Evolutionary conservation across 176 grass and related monocot genomes (phyloP).

Genomic region (Musa beccarii): DNA sequence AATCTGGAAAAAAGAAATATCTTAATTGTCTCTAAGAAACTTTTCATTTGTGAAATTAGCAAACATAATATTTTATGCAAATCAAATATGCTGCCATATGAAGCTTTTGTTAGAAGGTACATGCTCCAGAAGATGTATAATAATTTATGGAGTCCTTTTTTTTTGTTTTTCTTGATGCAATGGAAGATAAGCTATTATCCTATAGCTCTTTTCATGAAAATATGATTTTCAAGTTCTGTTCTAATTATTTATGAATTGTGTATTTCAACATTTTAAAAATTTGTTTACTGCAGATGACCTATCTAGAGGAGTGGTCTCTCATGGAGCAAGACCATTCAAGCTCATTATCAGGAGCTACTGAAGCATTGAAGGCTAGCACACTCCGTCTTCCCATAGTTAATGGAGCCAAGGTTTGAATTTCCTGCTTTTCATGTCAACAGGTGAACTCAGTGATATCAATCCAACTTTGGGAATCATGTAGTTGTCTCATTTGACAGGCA

Average conservation of each 20-base stretch:
- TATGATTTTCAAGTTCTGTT: neutral
- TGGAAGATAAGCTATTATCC: too few relatives aligned
- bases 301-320: constrained; percentile 82
- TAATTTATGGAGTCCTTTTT: too few relatives aligned
- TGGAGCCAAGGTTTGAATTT: constrained; percentile 74
- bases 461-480: constrained; percentile 6
- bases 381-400: constrained; percentile 84
- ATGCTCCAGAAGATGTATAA: too few relatives aligned
- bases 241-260: neutral
- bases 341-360: constrained; percentile 65
- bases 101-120: too few relatives aligned
- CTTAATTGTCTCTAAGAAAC: too few relatives aligned
- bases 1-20: too few relatives aligned
- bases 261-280: neutral
- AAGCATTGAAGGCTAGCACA: constrained; percentile 91
- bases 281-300: constrained; percentile 44
- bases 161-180: too few relatives aligned
- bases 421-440: constrained; percentile 4
- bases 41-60: too few relatives aligned
- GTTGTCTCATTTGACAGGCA: constrained; percentile 36
- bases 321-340: constrained; percentile 73
- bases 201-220: too few relatives aligned
- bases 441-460: constrained; percentile 10
- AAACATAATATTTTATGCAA: too few relatives aligned
- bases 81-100: too few relatives aligned